phyloP scores from a whole-genome alignment of 2,329 filamentous ascomycete species.

The Penicillium sp. region DNA sequence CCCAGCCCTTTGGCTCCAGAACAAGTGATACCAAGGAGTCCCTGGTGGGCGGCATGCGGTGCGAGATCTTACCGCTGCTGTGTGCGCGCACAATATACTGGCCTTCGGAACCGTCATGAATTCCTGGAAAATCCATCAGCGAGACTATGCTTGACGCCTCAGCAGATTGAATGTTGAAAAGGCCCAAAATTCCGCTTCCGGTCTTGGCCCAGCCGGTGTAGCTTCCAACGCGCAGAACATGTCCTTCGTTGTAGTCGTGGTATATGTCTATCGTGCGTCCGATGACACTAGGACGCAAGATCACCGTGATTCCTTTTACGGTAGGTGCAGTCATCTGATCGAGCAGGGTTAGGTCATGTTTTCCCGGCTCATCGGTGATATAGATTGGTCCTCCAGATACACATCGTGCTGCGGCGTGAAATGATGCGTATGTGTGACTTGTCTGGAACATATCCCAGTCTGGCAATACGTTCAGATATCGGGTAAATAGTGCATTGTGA shows the following conservation, averaged over 20 bases:
- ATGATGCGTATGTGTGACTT: conserved; percentile 67
- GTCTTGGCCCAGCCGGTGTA: conserved; percentile 69
- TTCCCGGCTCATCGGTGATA: conserved; percentile 84
- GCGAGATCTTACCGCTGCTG: conserved; percentile 59
- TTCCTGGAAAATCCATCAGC: conserved; percentile 71
- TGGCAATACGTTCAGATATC: conserved; percentile 81
- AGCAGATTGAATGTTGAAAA: conserved; percentile 75
- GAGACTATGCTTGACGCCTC: conserved; percentile 68
- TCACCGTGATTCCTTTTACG: conserved; percentile 69
- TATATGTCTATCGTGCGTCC: conserved; percentile 75
- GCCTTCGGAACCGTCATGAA: conserved; percentile 48
- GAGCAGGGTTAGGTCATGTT: conserved; percentile 75
- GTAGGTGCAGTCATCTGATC: conserved; percentile 77
- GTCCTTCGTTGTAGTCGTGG: conserved; percentile 69
- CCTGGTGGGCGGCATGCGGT: conserved; percentile 37
- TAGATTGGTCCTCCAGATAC: conserved; percentile 90
- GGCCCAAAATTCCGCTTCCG: conserved; percentile 73
- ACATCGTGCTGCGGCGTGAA: conserved; percentile 87
- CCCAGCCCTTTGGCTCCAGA: conserved; percentile 68
- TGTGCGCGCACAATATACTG: conserved; percentile 75
- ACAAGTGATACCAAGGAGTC: conserved; percentile 60
- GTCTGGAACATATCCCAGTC: conserved; percentile 81
- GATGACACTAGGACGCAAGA: conserved; percentile 73
- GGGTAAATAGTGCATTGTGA: conserved; percentile 78
- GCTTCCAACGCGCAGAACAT: conserved; percentile 73